Conservation (phyloP, 306 rosid species). For the Castanospermum australe region DNA sequence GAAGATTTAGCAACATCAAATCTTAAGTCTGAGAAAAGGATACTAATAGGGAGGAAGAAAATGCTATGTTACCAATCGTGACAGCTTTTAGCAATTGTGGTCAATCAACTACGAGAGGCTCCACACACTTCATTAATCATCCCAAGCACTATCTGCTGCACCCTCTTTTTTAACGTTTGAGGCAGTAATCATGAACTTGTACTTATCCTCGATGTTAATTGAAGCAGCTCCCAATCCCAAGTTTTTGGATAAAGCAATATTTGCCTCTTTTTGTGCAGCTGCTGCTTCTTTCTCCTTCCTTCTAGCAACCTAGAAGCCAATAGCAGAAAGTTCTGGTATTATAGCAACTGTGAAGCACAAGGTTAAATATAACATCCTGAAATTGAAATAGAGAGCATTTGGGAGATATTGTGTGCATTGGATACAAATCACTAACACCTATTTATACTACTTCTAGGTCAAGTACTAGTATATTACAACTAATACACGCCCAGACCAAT, state of each 20-base stretch:
- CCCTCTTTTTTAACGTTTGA: constrained; percentile 59
- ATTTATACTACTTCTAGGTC: neutral
- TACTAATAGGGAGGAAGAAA: neutral
- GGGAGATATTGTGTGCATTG: neutral
- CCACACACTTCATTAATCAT: constrained; percentile 47
- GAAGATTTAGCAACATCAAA: neutral
- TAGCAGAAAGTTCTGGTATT: neutral
- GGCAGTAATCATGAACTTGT: constrained; percentile 68
- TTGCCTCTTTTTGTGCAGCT: constrained; percentile 79
- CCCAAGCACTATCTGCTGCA: constrained; percentile 90
- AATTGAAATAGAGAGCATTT: neutral
- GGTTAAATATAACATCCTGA: neutral
- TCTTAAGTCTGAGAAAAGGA: too few relatives aligned
- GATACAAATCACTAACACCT: neutral
- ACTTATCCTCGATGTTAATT: constrained; percentile 74
- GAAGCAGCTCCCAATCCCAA: constrained; percentile 50
- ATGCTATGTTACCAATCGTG: constrained; percentile 28
- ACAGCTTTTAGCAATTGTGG: constrained; percentile 24
- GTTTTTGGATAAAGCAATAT: constrained; percentile 53
- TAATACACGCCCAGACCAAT: neutral
- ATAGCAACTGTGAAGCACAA: neutral
- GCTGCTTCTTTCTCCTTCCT: constrained; percentile 89
- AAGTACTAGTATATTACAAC: neutral
- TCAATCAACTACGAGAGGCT: constrained; percentile 24
- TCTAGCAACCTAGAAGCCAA: constrained; percentile 68